Evolutionary conservation across 2,329 filamentous ascomycete species (phyloP), one percentile per base, ranked within the genome.

Genomic region (Xylariales sp.): DNA sequence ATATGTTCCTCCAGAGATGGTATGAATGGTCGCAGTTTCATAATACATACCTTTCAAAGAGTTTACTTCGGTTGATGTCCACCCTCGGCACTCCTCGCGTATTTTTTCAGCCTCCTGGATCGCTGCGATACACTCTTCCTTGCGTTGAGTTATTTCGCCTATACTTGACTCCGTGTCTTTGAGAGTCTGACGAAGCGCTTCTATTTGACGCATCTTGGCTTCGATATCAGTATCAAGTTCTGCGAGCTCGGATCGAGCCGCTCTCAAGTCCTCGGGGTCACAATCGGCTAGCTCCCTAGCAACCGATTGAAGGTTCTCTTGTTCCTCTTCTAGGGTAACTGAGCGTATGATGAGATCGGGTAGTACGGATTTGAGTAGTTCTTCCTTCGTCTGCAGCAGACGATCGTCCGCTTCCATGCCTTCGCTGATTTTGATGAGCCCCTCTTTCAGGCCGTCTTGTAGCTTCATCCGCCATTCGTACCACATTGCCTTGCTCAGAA

Each of bases 381-480:
- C 65, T 57, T 90, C 80, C 51, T 89, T 83, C 54, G 81, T 72
- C 11, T 71, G 61, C 6, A 98, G 60, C 3, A 78, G 54, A 38
- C 75, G 67, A 37, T 86, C 79, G 49, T 98, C 93, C 2, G 68
- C 66, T 32, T 79, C 75, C 78, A 98, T 88, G 15, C 83, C 88
- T 40, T 85, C 77, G 2, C 78, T 71, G 40, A 90, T 93, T 43
- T 77, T 81, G 38, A 85, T 61, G 4, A 97, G 75, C 4, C 87
- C 90, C 50, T 88, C 82, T 55, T 85, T 89, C 25, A 98, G 73
- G 14, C 88, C 85, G 46, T 83, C 65, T 40, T 89, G 81, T 17
- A 97, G 74, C 53, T 93, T 91, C 73, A 87, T 91, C 28, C 93
- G 83, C 93, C 93, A 98, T 54, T 91, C 85, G 59, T 98, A 98